These are phyloP conservation scores for Aspergillus incahuasiensis DNA, from an alignment of 495 filamentous ascomycete species.

Conservation along the genomic window DNA sequence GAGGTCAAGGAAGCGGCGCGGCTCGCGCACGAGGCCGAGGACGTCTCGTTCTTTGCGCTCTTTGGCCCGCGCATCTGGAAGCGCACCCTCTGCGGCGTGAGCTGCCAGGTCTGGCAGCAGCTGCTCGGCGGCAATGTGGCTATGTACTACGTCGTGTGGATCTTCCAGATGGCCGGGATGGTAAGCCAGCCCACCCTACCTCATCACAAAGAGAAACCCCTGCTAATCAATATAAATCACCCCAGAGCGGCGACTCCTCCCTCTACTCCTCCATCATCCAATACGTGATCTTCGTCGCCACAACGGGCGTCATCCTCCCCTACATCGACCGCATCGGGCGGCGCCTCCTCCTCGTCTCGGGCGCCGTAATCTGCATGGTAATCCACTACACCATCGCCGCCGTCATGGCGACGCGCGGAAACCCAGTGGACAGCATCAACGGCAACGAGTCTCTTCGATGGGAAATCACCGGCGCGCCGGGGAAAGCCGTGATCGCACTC, in stretches of 20 bases:
- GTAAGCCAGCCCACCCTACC: conserved; percentile 15
- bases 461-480: conserved; percentile 53
- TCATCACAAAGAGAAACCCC: too few species aligned
- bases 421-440: conserved; percentile 52
- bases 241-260: conserved; percentile 55
- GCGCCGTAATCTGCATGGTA: conserved; percentile 62
- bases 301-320: conserved; percentile 62
- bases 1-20: conserved; percentile 59
- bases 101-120: conserved; percentile 70
- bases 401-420: conserved; percentile 44
- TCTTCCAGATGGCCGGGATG: conserved; percentile 61
- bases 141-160: conserved; percentile 68
- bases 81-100: conserved; percentile 61
- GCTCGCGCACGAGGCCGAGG: conserved; percentile 48
- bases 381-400: conserved; percentile 62
- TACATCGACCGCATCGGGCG: conserved; percentile 75
- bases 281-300: conserved; percentile 72
- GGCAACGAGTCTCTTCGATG: conserved; percentile 66
- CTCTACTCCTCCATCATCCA: conserved; percentile 66
- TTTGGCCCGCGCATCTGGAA: conserved; percentile 64
- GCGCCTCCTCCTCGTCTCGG: conserved; percentile 62
- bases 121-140: conserved; percentile 63
- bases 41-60: conserved; percentile 56
- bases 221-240: too few species aligned
- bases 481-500: conserved; percentile 69